phyloP scores from a whole-genome alignment of 2,329 filamentous ascomycete genomes.

The Cladosporium austrohemisphaericum region DNA sequence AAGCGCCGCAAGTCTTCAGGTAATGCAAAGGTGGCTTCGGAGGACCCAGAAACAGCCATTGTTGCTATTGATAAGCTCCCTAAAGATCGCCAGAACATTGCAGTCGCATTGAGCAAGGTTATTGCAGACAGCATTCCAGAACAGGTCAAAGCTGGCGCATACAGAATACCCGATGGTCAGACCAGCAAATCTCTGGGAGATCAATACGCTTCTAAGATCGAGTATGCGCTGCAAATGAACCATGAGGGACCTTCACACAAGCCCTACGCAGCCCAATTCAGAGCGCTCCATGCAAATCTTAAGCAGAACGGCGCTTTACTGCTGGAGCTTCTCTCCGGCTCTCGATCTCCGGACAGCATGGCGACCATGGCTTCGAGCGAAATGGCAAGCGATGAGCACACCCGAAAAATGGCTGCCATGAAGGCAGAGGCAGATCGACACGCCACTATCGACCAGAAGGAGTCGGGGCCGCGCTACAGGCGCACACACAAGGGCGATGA shows the following conservation, averaged over 20 bases:
- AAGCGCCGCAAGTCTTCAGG: constrained; percentile 36
- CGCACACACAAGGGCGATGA: constrained; percentile 96
- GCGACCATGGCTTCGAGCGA: constrained; percentile 87
- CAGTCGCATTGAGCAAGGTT: constrained; percentile 66
- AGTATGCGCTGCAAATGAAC: constrained; percentile 61
- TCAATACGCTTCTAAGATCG: constrained; percentile 71
- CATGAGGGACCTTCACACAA: constrained; percentile 51
- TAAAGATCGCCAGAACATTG: constrained; percentile 64
- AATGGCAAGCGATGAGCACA: constrained; percentile 86
- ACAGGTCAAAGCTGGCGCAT: constrained; percentile 62
- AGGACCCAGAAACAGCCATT: constrained; percentile 32
- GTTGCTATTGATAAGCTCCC: constrained; percentile 51
- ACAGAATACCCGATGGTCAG: constrained; percentile 60
- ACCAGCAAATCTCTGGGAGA: constrained; percentile 64
- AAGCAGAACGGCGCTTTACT: constrained; percentile 82
- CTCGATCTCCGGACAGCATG: constrained; percentile 68
- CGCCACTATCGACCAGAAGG: constrained; percentile 71
- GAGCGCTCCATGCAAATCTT: constrained; percentile 77
- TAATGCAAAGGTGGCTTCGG: constrained; percentile 13
- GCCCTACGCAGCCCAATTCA: constrained; percentile 62
- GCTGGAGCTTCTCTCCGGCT: constrained; percentile 68
- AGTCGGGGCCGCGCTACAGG: constrained; percentile 72
- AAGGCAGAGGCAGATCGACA: constrained; percentile 76
- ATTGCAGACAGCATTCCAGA: constrained; percentile 63
- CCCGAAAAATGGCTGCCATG: constrained; percentile 71